Evolutionary conservation across 1,139 yeast species (phyloP).

Genomic region (Yamadazyma diospyri): DNA sequence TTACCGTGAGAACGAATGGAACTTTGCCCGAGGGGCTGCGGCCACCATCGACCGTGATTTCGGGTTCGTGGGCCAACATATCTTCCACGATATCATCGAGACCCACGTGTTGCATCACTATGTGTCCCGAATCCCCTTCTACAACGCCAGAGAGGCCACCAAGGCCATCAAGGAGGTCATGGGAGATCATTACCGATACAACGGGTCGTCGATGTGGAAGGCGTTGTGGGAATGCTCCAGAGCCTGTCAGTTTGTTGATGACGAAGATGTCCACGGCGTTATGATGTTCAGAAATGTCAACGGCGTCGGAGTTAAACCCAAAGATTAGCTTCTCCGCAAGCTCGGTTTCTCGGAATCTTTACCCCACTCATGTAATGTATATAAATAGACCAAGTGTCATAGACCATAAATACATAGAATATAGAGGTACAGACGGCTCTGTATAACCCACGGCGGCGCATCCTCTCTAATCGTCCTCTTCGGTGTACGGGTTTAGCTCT

Average conservation of each 20-base stretch:
- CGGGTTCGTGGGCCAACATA: conserved; percentile 75
- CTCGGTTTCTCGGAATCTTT: no score
- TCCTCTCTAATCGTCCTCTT: no score
- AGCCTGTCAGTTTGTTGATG: conserved; percentile 80
- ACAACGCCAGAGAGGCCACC: conserved; percentile 78
- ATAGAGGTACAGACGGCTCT: no score
- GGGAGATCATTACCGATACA: conserved; percentile 72
- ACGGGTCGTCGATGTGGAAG: conserved; percentile 69
- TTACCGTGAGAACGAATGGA: conserved; percentile 73
- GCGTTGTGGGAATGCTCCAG: conserved; percentile 71
- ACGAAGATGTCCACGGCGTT: conserved; percentile 55
- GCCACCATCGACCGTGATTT: conserved; percentile 83
- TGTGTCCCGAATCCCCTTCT: conserved; percentile 81
- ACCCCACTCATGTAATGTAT: no score
- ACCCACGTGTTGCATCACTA: conserved; percentile 88
- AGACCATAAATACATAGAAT: no score
- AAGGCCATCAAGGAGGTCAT: conserved; percentile 75
- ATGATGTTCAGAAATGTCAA: conserved; percentile 76
- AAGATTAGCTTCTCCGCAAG: conserved; percentile 17
- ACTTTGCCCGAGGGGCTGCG: conserved; percentile 85
- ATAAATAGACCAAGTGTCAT: no score
- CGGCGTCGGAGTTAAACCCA: conserved; percentile 34
- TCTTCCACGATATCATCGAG: conserved; percentile 87
- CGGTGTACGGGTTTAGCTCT: no score
- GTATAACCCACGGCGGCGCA: no score